A percentile compares a stretch with the other conserved stretches of the same genome.
phyloP scores from a whole-genome alignment of 1,284 basidiomycete genomes.

The Fomitopsis schrenkii region DNA sequence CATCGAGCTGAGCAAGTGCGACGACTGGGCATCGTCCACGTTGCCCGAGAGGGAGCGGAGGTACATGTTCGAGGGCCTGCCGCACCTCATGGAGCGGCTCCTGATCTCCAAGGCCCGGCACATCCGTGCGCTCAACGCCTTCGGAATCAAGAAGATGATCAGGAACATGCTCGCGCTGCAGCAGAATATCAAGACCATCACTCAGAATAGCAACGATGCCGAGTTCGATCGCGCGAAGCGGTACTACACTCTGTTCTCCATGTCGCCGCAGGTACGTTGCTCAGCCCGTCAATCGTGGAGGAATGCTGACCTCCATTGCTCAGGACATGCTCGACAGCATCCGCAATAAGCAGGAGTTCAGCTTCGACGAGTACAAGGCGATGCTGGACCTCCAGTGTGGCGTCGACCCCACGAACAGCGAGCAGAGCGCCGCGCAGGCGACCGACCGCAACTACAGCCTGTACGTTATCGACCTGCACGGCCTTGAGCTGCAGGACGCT shows the following conservation, averaged over 20 bases:
- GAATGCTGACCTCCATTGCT: conserved; percentile 3
- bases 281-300: background rate
- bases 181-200: conserved; percentile 85
- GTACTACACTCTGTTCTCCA: conserved; percentile 79
- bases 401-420: conserved; percentile 55
- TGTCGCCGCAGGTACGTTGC: conserved; percentile 64
- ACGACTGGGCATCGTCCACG: conserved; percentile 64
- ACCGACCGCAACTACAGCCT: conserved; percentile 68
- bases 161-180: conserved; percentile 91
- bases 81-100: conserved; percentile 82
- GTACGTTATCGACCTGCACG: conserved; percentile 81
- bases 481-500: conserved; percentile 63
- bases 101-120: conserved; percentile 74
- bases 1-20: conserved; percentile 71
- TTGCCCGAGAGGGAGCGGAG: conserved; percentile 62
- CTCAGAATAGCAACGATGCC: conserved; percentile 53
- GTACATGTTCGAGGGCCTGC: conserved; percentile 88
- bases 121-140: conserved; percentile 69
- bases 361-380: conserved; percentile 87
- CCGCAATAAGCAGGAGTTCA: conserved; percentile 61
- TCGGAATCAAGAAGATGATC: conserved; percentile 86
- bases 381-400: conserved; percentile 88
- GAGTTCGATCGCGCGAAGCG: conserved; percentile 74
- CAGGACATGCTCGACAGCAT: conserved; percentile 76
- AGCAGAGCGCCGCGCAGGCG: conserved; percentile 47